These are phyloP conservation scores for Hypomyces rosellus DNA, from an alignment of 2,329 filamentous ascomycete genomes.

Conservation along the genomic window DNA sequence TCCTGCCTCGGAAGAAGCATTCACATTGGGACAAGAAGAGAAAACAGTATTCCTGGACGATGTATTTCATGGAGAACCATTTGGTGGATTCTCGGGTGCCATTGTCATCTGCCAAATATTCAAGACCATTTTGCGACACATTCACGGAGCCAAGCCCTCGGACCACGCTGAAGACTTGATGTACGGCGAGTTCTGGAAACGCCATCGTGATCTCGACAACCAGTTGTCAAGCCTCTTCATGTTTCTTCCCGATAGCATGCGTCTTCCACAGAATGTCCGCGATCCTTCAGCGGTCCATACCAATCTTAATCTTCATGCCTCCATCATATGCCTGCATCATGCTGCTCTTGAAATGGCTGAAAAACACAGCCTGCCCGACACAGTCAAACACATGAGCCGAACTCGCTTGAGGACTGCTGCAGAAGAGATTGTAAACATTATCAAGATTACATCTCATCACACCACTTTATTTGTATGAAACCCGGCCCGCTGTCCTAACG, in stretches of 20 bases:
- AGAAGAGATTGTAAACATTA: constrained; percentile 75
- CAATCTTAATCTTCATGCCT: constrained; percentile 85
- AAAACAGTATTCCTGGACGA: constrained; percentile 57
- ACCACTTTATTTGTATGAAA: constrained; percentile 58
- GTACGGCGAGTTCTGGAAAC: constrained; percentile 76
- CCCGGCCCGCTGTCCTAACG: neutral
- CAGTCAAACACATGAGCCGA: constrained; percentile 64
- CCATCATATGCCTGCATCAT: constrained; percentile 82
- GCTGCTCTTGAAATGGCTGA: constrained; percentile 80
- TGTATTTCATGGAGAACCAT: constrained; percentile 52
- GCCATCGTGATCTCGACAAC: constrained; percentile 78
- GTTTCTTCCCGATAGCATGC: constrained; percentile 67
- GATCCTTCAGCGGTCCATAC: constrained; percentile 72
- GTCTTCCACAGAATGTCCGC: constrained; percentile 61
- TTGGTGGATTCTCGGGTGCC: constrained; percentile 68
- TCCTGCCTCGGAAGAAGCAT: constrained; percentile 74
- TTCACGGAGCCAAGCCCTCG: constrained; percentile 63
- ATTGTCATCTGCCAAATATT: constrained; percentile 72
- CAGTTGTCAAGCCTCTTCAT: constrained; percentile 71
- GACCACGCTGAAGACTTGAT: constrained; percentile 69
- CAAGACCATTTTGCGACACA: constrained; percentile 72
- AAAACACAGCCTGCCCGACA: constrained; percentile 58
- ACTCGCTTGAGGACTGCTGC: constrained; percentile 71
- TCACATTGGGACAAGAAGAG: constrained; percentile 58
- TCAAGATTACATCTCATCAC: constrained; percentile 69